Evolutionary conservation across 1,284 basidiomycete species (phyloP).

Genomic region (Neolentinus lepideus): DNA sequence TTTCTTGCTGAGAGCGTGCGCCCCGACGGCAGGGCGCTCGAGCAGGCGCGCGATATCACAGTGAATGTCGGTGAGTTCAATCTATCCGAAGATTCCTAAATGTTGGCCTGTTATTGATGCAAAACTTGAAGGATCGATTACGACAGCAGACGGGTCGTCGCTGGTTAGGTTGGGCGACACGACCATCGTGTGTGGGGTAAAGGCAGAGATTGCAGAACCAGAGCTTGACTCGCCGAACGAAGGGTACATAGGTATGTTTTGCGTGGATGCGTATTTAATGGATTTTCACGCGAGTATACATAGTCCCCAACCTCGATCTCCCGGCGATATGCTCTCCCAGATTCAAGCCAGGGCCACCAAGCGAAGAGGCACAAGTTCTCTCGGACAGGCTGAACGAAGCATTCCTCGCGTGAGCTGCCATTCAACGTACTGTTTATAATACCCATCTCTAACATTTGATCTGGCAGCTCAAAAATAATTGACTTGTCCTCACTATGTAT

Average conservation of each 20-base stretch:
- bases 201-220: conserved; percentile 90
- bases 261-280: not conserved
- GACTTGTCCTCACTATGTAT: conserved; percentile 73
- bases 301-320: conserved; percentile 85
- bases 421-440: conserved; percentile 3
- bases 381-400: conserved; percentile 78
- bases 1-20: conserved; percentile 68
- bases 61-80: conserved; percentile 62
- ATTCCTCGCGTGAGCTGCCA: conserved; percentile 57
- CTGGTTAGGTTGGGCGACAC: conserved; percentile 88
- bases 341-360: conserved; percentile 92
- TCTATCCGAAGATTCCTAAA: conserved; percentile 3
- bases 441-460: conserved; percentile 1
- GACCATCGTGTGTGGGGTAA: conserved; percentile 88
- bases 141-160: conserved; percentile 85
- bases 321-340: conserved; percentile 88
- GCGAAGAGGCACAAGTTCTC: conserved; percentile 85
- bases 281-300: not conserved
- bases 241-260: conserved; percentile 73
- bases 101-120: not conserved
- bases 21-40: conserved; percentile 66
- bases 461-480: conserved; percentile 64
- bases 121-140: conserved; percentile 66
- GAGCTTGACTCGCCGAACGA: conserved; percentile 66
- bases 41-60: conserved; percentile 60